Conservation (phyloP, 257 asterid species). For the Solanum chiquidenum region DNA sequence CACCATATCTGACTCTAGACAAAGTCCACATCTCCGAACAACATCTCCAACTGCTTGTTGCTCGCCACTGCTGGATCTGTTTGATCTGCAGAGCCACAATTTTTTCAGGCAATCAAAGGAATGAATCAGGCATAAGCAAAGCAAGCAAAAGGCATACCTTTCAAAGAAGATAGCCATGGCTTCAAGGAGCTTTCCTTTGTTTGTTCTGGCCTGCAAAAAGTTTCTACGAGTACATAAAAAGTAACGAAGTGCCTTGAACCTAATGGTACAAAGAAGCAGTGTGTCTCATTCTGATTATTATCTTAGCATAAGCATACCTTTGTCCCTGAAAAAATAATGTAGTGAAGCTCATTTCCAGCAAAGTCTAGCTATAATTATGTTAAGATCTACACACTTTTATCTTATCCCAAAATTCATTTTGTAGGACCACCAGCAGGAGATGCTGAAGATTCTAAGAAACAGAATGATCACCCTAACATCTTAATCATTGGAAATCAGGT, state of each 20-base stretch:
- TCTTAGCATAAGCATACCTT: not conserved
- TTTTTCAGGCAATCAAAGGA: conserved; percentile 6
- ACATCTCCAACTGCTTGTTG: conserved; percentile 51
- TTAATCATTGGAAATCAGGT: not conserved
- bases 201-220: conserved; percentile 60
- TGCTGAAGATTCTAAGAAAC: not conserved
- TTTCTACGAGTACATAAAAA: not conserved
- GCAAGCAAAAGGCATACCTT: conserved; percentile 33
- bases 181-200: conserved; percentile 77
- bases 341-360: not conserved
- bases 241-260: not conserved
- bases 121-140: not conserved
- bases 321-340: not conserved
- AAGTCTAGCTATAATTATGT: not conserved
- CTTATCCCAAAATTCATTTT: not conserved
- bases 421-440: not conserved
- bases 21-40: conserved; percentile 69
- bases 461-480: not conserved
- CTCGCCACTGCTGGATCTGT: conserved; percentile 48
- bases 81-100: conserved; percentile 49
- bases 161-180: conserved; percentile 88
- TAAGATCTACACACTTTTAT: not conserved
- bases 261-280: not conserved
- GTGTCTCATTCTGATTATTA: not conserved
- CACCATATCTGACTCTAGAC: conserved; percentile 83